phyloP scores from a whole-genome alignment of 1,139 yeast species.

The Blastobotrys niveus region DNA sequence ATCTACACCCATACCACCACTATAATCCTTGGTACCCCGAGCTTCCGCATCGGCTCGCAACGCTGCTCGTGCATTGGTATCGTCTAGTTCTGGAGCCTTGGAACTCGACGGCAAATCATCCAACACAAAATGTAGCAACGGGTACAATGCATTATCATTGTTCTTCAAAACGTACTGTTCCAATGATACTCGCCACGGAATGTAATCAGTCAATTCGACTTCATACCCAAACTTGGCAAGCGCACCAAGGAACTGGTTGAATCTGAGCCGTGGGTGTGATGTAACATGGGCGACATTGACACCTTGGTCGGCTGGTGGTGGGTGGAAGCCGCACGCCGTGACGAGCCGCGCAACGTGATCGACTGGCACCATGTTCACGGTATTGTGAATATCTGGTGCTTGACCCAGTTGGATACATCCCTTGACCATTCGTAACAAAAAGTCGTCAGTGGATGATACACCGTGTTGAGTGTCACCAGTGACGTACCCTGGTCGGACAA shows the following conservation, averaged over 20 bases:
- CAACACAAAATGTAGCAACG: constrained; percentile 86
- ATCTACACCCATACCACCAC: constrained; percentile 70
- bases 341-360: constrained; percentile 95
- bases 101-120: constrained; percentile 88
- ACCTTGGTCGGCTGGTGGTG: constrained; percentile 44
- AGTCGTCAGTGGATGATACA: constrained; percentile 90
- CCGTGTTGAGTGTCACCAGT: constrained; percentile 84
- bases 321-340: constrained; percentile 74
- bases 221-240: constrained; percentile 68
- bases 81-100: constrained; percentile 93
- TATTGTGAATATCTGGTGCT: constrained; percentile 78
- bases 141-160: constrained; percentile 82
- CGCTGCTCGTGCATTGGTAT: constrained; percentile 63
- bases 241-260: constrained; percentile 66
- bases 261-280: constrained; percentile 84
- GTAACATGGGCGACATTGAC: constrained; percentile 91
- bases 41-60: constrained; percentile 54
- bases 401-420: constrained; percentile 86
- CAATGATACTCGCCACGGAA: constrained; percentile 68
- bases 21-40: constrained; percentile 63
- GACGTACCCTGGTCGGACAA: constrained; percentile 93
- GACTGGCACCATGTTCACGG: constrained; percentile 95
- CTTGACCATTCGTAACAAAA: constrained; percentile 86
- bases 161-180: constrained; percentile 71
- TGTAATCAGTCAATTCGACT: constrained; percentile 58